Conservation (phyloP, 1,139 yeast species). For the Geotrichum macrosporum region DNA sequence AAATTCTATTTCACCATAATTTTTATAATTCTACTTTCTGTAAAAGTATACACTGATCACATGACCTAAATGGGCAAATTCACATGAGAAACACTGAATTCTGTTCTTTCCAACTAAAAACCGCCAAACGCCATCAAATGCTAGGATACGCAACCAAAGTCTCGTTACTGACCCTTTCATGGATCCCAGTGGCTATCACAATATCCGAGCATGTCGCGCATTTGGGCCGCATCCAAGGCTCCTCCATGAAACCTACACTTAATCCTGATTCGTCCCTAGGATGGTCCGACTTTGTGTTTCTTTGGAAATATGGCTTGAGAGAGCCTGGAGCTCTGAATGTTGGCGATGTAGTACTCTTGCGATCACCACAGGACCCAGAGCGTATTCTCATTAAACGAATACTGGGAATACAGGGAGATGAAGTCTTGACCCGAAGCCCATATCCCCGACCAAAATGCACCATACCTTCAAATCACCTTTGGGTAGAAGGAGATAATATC, state of each 20-base stretch:
- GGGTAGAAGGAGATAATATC: slow-evolving; percentile 93
- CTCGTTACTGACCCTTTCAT: slow-evolving; percentile 37
- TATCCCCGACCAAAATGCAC: slow-evolving; percentile 60
- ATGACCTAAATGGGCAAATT: too few species aligned
- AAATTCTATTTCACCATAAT: too few species aligned
- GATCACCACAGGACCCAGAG: slow-evolving; percentile 77
- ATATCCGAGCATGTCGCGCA: slow-evolving; percentile 68
- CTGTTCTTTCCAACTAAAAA: too few species aligned
- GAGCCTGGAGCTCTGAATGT: slow-evolving; percentile 46
- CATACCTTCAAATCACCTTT: slow-evolving; percentile 74
- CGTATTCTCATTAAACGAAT: slow-evolving; percentile 71
- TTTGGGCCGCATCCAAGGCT: slow-evolving; percentile 73
- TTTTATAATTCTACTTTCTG: too few species aligned
- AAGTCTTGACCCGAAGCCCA: slow-evolving; percentile 54
- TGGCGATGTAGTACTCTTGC: slow-evolving; percentile 72
- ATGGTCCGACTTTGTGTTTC: slow-evolving; percentile 59
- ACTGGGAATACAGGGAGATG: slow-evolving; percentile 69
- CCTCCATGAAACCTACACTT: slow-evolving; percentile 85
- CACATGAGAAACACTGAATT: too few species aligned
- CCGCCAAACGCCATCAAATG: too few species aligned
- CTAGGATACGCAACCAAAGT: slow-evolving; percentile 18
- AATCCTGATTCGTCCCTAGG: slow-evolving; percentile 58
- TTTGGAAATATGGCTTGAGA: slow-evolving; percentile 60
- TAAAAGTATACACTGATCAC: too few species aligned
- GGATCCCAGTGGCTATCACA: slow-evolving; percentile 79